A percentile compares a stretch with the other conserved stretches of the same genome.
Evolutionary conservation across 306 rosid genomes (phyloP).

Genomic region (Neltuma alba): DNA sequence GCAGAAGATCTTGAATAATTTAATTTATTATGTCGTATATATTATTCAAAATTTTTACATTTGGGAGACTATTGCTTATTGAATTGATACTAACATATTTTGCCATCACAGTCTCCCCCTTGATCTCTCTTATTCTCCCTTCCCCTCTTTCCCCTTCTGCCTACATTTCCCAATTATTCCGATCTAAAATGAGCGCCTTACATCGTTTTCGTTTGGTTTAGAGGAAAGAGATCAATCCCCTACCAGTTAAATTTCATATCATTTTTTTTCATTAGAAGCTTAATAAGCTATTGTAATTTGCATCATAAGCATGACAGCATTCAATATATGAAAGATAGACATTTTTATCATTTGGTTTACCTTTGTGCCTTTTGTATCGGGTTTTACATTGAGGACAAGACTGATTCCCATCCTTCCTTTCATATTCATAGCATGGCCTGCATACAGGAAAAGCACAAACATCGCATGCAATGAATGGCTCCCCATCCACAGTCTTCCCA

Average conservation of each 20-base stretch:
- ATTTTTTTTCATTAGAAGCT: neutral
- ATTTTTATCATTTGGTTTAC: constrained; percentile 37
- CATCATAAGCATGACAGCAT: neutral
- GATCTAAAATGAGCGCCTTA: constrained; percentile 15
- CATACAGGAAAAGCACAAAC: constrained; percentile 94
- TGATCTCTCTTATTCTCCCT: too few relatives aligned
- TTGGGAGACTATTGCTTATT: neutral
- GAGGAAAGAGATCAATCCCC: constrained; percentile 14
- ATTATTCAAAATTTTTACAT: neutral
- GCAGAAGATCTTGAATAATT: too few relatives aligned
- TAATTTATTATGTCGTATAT: too few relatives aligned
- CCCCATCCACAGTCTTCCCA: constrained; percentile 69
- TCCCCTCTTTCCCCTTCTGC: too few relatives aligned
- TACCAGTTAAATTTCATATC: constrained; percentile 8
- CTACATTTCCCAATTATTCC: too few relatives aligned
- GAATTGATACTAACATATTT: neutral
- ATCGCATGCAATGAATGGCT: constrained; percentile 74
- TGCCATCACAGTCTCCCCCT: too few relatives aligned
- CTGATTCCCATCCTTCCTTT: constrained; percentile 95
- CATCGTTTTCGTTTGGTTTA: constrained; percentile 13
- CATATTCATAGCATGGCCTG: constrained; percentile 94
- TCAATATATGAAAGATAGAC: constrained; percentile 12
- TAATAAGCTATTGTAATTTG: constrained; percentile 18
- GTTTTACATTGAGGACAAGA: constrained; percentile 98
- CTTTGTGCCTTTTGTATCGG: constrained; percentile 83